phyloP scores from a whole-genome alignment of 2,329 filamentous ascomycete genomes.

The Falciphora oryzae region DNA sequence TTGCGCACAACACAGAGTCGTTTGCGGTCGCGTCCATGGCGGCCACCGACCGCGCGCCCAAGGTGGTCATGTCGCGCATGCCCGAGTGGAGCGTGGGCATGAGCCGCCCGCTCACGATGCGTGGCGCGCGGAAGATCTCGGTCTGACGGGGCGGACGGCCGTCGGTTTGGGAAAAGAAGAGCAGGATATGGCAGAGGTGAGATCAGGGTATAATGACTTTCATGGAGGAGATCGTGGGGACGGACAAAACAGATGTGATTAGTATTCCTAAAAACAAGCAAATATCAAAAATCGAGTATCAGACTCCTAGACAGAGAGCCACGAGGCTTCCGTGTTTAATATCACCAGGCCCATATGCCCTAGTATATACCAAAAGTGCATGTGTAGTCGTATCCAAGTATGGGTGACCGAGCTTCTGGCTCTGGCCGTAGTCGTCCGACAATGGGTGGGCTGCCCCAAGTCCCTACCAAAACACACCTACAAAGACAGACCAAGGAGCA shows the following conservation, averaged over 20 bases:
- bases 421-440: no score
- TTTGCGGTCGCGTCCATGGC: conserved; percentile 87
- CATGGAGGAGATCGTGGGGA: not conserved
- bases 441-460: no score
- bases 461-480: no score
- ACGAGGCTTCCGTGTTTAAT: not conserved
- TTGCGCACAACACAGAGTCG: conserved; percentile 91
- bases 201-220: not conserved
- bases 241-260: not conserved
- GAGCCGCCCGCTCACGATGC: conserved; percentile 44
- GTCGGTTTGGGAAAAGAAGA: no score
- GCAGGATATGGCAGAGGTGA: not conserved
- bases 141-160: not conserved
- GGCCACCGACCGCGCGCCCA: conserved; percentile 65
- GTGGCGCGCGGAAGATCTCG: conserved; percentile 46
- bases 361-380: no score
- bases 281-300: not conserved
- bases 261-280: not conserved
- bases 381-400: no score
- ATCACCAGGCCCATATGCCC: no score
- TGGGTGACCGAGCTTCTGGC: no score
- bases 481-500: no score
- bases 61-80: conserved; percentile 83
- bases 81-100: not conserved
- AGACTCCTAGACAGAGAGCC: not conserved